Evolutionary conservation across 1,139 yeast species (phyloP), one percentile per base, ranked within the genome.

Genomic region (Kodamaea arcana): DNA sequence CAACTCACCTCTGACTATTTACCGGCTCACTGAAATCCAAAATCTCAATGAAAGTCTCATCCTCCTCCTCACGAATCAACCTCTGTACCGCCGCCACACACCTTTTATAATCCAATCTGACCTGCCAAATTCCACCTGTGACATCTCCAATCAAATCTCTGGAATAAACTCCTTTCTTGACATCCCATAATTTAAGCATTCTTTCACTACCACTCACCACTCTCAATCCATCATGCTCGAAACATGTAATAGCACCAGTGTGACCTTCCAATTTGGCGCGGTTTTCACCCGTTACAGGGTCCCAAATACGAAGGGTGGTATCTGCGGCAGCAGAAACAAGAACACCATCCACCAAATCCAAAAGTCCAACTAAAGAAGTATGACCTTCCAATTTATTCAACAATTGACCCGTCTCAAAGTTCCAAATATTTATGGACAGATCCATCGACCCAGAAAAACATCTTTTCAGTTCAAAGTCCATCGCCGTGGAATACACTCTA

Each of bases 241-340:
- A 88, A 43, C 97, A 90, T 0, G 97, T 88, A 34, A 92, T 90
- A 1, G 97, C 95, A 14, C 87, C 81, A 30, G 78, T 74, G 53
- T 90, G 96, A 16, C 95, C 95, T 45, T 84, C 81, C 26, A 92
- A 72, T 39, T 83, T 82, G 54, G 80, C 78, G 41, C 72, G 62
- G 38, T 80, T 72, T 27, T 75, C 74, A 16, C 95, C 95, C 4
- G 79, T 75, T 21, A 75, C 76, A 1, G 97, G 94, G 53, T 92
- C 83, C 98, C 98, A 92, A 2, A 92, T 83, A 32, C 97, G 71
- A 30, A 92, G 69, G 0, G 97, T 82, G 1, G 94, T 78, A 56
- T 92, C 98, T 0, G 97, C 97, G 1, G 97, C 97, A 0, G 97
- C 98, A 26, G 95, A 83, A 2, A 92, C 95, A n/a, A 92, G 68